Evolutionary conservation across 225 moss, liverwort and hornwort species (phyloP).

Genomic region (Pseudoscleropodium purum): DNA sequence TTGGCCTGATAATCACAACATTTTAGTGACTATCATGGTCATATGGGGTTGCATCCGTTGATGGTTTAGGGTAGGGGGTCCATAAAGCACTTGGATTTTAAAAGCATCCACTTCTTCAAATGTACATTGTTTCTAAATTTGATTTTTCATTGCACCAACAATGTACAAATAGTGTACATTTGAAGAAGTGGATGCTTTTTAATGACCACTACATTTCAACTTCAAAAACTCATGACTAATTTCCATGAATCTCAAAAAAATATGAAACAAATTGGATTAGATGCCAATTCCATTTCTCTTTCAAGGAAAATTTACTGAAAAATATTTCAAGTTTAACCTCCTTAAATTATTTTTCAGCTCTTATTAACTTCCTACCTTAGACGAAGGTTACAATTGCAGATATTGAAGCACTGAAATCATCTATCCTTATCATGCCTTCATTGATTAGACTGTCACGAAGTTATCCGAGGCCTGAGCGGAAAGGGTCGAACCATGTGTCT

Average conservation of each 20-base stretch:
- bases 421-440: neutral
- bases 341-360: neutral
- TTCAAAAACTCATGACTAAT: neutral
- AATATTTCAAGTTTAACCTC: neutral
- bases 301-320: neutral
- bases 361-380: neutral
- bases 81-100: accelerated
- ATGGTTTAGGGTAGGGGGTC: too few relatives aligned
- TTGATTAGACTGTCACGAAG: neutral
- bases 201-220: too few relatives aligned
- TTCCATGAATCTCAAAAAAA: neutral
- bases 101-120: too few relatives aligned
- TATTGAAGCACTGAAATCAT: neutral
- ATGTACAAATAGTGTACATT: neutral
- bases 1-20: too few relatives aligned
- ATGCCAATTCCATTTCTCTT: neutral
- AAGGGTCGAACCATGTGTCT: neutral
- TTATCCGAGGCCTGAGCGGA: neutral
- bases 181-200: neutral
- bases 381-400: neutral
- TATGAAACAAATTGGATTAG: neutral
- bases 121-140: neutral
- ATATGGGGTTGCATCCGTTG: too few relatives aligned
- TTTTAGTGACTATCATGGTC: too few relatives aligned
- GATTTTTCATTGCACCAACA: neutral